phyloP scores from a whole-genome alignment of 2,329 filamentous ascomycete genomes.

The Aspergillus nomiae region DNA sequence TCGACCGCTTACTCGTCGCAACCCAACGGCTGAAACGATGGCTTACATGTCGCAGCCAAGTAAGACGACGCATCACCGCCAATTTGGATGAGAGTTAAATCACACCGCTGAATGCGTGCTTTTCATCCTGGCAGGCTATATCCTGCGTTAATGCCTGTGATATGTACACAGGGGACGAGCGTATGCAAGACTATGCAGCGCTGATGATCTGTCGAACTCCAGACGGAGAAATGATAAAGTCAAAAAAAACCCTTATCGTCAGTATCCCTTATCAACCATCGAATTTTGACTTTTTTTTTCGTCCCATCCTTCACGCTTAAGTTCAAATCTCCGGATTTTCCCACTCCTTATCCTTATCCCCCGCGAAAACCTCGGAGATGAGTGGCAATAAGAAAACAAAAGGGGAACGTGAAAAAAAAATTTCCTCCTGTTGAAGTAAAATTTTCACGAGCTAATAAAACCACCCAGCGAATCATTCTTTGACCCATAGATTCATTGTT shows the following conservation, averaged over 20 bases:
- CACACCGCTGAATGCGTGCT: constrained; percentile 17
- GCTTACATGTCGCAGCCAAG: constrained; percentile 10
- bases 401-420: neutral
- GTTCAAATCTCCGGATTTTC: constrained; percentile 19
- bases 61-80: constrained; percentile 20
- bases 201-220: neutral
- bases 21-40: constrained; percentile 22
- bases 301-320: constrained; percentile 3
- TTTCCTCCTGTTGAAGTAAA: neutral
- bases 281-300: constrained; percentile 11
- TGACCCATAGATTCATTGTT: neutral
- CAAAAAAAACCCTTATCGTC: constrained; percentile 5
- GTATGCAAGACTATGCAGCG: neutral
- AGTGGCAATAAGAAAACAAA: constrained; percentile 11
- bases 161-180: neutral
- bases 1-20: constrained; percentile 11
- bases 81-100: constrained; percentile 13
- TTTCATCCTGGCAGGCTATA: neutral
- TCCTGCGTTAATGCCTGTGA: neutral
- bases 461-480: neutral
- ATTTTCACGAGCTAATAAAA: neutral
- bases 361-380: constrained; percentile 25
- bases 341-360: constrained; percentile 24
- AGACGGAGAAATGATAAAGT: neutral
- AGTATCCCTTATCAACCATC: constrained; percentile 24